Conservation (phyloP, 257 asterid species). For the Solanum corneliomulleri region DNA sequence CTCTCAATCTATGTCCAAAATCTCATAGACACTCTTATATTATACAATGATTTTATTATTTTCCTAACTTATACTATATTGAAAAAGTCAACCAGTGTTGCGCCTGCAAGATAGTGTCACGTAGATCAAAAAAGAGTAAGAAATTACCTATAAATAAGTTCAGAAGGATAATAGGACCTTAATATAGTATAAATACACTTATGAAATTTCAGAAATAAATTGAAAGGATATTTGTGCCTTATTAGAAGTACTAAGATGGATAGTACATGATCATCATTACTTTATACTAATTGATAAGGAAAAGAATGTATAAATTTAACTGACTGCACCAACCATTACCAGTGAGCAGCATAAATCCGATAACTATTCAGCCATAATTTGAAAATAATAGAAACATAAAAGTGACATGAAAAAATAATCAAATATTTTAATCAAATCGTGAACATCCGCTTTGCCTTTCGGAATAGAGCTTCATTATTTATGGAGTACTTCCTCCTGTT, state of each 20-base stretch:
- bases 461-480: too few species aligned
- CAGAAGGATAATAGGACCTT: accelerated
- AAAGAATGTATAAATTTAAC: not conserved
- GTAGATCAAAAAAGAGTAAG: accelerated
- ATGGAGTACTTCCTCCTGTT: too few species aligned
- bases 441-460: too few species aligned
- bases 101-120: too few species aligned
- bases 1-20: accelerated
- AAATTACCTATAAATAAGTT: too few species aligned
- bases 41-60: accelerated
- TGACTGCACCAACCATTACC: not conserved
- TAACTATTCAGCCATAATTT: not conserved
- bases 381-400: not conserved
- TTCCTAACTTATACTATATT: accelerated
- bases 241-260: too few species aligned
- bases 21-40: accelerated
- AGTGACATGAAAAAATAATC: not conserved
- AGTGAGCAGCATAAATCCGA: not conserved
- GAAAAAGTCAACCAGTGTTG: too few species aligned
- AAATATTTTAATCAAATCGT: too few species aligned
- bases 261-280: not conserved
- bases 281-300: not conserved
- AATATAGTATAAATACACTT: accelerated
- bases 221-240: accelerated
- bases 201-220: too few species aligned